Percentiles rank a stretch among this genome's conserved stretches.
phyloP scores from a whole-genome alignment of 2,329 filamentous ascomycete species.

The Didymella pinodella region DNA sequence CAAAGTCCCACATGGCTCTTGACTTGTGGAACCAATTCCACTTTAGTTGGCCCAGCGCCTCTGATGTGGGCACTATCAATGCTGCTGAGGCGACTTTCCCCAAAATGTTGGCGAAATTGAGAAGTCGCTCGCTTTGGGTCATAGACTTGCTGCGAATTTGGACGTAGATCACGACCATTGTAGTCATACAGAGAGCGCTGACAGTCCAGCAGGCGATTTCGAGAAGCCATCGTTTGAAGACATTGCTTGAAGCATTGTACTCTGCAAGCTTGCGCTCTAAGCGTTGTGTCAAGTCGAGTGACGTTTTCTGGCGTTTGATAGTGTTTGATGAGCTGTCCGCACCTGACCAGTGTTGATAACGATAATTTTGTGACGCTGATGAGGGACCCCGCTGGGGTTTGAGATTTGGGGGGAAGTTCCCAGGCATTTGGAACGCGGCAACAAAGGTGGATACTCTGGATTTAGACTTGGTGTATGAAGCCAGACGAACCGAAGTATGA shows the following conservation, averaged over 20 bases:
- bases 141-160: background rate
- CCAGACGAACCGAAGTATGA: no score
- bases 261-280: conserved; percentile 24
- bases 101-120: conserved; percentile 13
- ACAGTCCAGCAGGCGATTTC: conserved; percentile 26
- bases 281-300: conserved; percentile 26
- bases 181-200: conserved; percentile 26
- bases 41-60: conserved; percentile 40
- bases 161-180: background rate
- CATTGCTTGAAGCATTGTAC: conserved; percentile 22
- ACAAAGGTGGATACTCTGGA: no score
- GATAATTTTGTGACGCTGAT: no score
- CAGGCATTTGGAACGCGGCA: no score
- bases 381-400: no score
- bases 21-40: conserved; percentile 36
- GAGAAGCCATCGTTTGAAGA: conserved; percentile 27
- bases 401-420: no score
- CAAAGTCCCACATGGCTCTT: conserved; percentile 40
- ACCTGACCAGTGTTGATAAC: no score
- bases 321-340: no score
- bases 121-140: no score
- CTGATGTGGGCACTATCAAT: conserved; percentile 33
- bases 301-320: background rate
- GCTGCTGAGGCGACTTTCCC: conserved; percentile 32
- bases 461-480: no score